A percentile compares a stretch with the other conserved stretches of the same genome.
Evolutionary conservation across 179 eudicot species (phyloP).

Genomic region (Silene coronaria): DNA sequence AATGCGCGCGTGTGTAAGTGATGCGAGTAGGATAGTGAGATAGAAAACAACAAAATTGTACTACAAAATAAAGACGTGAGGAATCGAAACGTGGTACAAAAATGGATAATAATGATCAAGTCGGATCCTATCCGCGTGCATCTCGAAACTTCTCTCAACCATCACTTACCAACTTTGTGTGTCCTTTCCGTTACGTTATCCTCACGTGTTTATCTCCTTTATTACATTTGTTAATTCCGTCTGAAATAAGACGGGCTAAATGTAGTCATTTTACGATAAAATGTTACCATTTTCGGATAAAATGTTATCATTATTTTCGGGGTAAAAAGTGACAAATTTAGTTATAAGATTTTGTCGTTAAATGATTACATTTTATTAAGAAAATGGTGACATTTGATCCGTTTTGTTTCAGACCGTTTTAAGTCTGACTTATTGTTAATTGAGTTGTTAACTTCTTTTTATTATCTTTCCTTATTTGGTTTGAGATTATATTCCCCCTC

Average conservation of each 20-base stretch:
- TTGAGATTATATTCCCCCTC: background rate
- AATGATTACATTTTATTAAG: no score
- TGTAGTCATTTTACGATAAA: no score
- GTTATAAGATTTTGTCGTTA: no score
- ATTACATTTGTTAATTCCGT: background rate
- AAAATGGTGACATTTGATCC: no score
- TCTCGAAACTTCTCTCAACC: background rate
- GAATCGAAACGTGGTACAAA: background rate
- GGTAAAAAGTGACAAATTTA: no score
- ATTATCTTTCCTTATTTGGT: background rate
- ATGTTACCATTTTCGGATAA: no score
- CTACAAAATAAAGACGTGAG: constrained; percentile 4
- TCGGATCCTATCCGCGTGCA: background rate
- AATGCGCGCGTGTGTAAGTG: no score
- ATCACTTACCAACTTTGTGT: background rate
- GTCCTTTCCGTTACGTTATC: constrained; percentile 2
- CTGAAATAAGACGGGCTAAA: no score
- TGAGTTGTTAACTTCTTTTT: background rate
- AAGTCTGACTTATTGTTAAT: background rate
- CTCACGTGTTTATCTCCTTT: background rate
- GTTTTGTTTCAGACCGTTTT: no score
- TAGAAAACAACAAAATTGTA: background rate
- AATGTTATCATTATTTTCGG: no score
- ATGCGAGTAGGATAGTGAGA: background rate
- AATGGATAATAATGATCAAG: background rate